These are phyloP conservation scores for Gaultheria prostrata DNA, from an alignment of 148 eudicot genomes.

Conservation along the genomic window DNA sequence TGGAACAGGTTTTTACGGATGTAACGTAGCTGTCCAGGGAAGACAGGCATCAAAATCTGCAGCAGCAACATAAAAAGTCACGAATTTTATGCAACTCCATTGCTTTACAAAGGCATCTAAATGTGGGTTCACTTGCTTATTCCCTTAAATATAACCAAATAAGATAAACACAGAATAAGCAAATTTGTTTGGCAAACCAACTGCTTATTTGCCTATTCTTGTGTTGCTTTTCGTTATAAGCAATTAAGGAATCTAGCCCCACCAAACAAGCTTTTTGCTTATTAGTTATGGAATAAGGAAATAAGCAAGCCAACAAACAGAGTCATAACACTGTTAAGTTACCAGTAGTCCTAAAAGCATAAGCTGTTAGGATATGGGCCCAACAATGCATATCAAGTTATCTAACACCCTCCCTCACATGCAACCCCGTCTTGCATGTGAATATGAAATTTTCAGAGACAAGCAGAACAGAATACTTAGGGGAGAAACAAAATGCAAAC, in stretches of 20 bases:
- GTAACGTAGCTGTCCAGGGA: conserved; percentile 94
- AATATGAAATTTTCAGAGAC: too few species aligned
- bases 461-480: too few species aligned
- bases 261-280: neutral
- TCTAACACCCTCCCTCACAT: too few species aligned
- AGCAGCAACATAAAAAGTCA: conserved; percentile 16
- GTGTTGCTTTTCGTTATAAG: neutral
- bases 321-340: neutral
- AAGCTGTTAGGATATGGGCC: too few species aligned
- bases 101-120: neutral
- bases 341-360: too few species aligned
- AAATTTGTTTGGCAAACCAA: neutral
- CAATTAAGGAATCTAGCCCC: neutral
- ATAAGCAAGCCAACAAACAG: neutral
- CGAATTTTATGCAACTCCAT: conserved; percentile 4
- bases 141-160: neutral
- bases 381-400: too few species aligned
- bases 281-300: neutral
- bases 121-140: neutral
- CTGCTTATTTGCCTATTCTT: neutral
- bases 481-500: too few species aligned
- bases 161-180: neutral
- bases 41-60: conserved; percentile 96
- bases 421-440: too few species aligned
- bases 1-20: conserved; percentile 91